Evolutionary conservation across 805 yeast genomes (phyloP), one percentile per base, ranked within the genome.

Genomic region (Saccharomycopsis lassenensis): DNA sequence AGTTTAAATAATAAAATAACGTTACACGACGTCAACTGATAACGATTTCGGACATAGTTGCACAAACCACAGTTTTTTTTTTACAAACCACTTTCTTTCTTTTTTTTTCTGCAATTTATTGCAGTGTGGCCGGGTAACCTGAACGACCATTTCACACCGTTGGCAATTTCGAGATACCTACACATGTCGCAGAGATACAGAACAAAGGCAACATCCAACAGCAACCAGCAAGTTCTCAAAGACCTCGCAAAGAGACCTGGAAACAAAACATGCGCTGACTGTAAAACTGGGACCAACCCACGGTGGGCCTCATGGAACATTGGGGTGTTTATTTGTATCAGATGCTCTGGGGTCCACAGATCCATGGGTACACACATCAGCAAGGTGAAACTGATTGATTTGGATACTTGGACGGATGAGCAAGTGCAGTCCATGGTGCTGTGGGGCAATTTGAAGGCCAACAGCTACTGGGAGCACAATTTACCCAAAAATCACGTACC

Each of bases 221-320:
- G 29, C 28, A 43, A 43, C 24, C 82, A 70, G 55, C 80, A 74
- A 52, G 77, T 84, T 27, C 63, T 91, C 44, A 75, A 75, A 56
- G 74, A 78, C 22, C 65, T 91, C 22, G 68, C 91, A 29, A 75
- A 73, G 40, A 95, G 85, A 48, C 75, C 76, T 1, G 74, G 73
- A 24, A 91, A 91, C 63, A 73, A 71, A 50, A 55, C 62, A 29
- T 89, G 98, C 57, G 94, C 87, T 2, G 98, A 89, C 57, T 89
- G 98, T 60, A 89, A 91, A 56, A 69, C 76, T 0, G 70, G 89
- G 10, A 69, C 79, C 24, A 94, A 89, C 57, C 98, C 98, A 16
- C 69, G 97, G 37, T 89, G 98, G 98, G 95, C 97, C 7, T 78
- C 93, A 14, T 89, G 96, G 95, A 86, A 80, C 48, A 57, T 89